Conservation (phyloP, 2,329 filamentous ascomycete genomes). For the Beauveria brongniartii region DNA sequence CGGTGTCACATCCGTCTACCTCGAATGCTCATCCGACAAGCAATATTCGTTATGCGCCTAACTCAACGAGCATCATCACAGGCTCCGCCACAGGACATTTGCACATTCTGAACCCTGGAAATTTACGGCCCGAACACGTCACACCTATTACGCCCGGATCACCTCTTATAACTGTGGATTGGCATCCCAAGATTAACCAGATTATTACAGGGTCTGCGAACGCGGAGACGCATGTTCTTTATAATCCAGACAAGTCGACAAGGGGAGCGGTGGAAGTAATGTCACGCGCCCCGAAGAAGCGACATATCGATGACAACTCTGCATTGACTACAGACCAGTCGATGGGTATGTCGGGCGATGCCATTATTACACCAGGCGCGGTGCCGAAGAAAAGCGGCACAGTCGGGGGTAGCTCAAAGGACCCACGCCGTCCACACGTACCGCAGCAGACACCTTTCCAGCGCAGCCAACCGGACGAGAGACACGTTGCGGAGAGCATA, state of each 20-base stretch:
- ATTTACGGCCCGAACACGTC: slow-evolving; percentile 73
- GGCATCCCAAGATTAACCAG: slow-evolving; percentile 94
- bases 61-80: slow-evolving; percentile 75
- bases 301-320: slow-evolving; percentile 91
- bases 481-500: slow-evolving; percentile 80
- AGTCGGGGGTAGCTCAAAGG: slow-evolving; percentile 64
- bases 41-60: slow-evolving; percentile 85
- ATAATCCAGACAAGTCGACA: slow-evolving; percentile 74
- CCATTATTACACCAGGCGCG: slow-evolving; percentile 63
- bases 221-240: slow-evolving; percentile 80
- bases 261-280: slow-evolving; percentile 83
- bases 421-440: slow-evolving; percentile 78
- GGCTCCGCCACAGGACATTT: slow-evolving; percentile 80
- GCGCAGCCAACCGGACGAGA: slow-evolving; percentile 82
- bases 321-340: slow-evolving; percentile 77
- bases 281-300: slow-evolving; percentile 86
- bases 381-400: slow-evolving; percentile 58
- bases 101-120: slow-evolving; percentile 89
- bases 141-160: slow-evolving; percentile 83
- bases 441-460: slow-evolving; percentile 83
- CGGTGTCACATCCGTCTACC: slow-evolving; percentile 69
- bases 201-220: slow-evolving; percentile 92
- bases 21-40: slow-evolving; percentile 75
- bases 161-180: slow-evolving; percentile 74
- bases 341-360: slow-evolving; percentile 73